phyloP scores from a whole-genome alignment of 306 rosid genomes.

The Medicago lupulina region DNA sequence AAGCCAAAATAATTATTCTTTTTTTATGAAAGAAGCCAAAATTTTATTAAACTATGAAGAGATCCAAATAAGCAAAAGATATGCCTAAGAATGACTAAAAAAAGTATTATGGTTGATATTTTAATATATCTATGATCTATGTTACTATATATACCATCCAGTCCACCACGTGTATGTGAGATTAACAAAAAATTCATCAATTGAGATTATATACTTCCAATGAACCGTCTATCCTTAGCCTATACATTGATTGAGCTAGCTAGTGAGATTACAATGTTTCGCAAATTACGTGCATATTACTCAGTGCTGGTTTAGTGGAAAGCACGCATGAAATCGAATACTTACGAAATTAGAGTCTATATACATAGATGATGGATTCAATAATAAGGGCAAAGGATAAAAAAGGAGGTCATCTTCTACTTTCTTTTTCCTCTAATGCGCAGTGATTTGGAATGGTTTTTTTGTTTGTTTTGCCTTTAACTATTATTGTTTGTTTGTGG shows the following conservation, averaged over 20 bases:
- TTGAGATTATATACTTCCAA: no score
- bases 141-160: no score
- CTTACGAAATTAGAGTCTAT: constrained; percentile 22
- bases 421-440: constrained; percentile 40
- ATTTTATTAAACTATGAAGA: no score
- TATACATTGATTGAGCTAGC: neutral
- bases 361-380: constrained; percentile 32
- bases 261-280: neutral
- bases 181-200: no score
- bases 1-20: no score
- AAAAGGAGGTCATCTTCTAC: constrained; percentile 1
- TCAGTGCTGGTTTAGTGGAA: constrained; percentile 44
- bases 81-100: no score
- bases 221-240: no score
- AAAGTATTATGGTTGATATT: no score
- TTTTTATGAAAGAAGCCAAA: no score
- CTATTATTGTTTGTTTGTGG: constrained; percentile 36
- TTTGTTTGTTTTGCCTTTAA: constrained; percentile 12
- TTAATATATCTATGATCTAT: no score
- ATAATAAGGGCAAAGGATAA: constrained; percentile 4
- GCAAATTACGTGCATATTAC: constrained; percentile 32
- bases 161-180: no score
- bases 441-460: constrained; percentile 42
- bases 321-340: constrained; percentile 42
- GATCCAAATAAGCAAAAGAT: no score